These are phyloP conservation scores for Epithemia pelagica DNA, from an alignment of 108 stramenopile genomes.

Conservation along the genomic window DNA sequence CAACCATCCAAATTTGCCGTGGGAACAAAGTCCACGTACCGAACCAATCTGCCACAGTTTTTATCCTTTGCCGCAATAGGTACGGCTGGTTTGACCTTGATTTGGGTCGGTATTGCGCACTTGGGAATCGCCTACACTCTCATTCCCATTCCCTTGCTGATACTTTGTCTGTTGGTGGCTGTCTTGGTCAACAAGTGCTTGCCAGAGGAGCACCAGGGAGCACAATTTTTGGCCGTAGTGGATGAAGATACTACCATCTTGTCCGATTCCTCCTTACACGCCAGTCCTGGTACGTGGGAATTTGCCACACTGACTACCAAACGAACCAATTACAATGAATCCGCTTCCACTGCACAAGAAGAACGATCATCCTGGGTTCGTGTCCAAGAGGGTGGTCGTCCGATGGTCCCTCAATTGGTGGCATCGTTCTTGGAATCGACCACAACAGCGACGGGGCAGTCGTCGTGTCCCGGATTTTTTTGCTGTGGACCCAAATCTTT, in stretches of 20 bases:
- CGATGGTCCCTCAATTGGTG: background rate
- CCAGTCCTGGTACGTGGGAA: background rate
- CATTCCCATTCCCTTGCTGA: background rate
- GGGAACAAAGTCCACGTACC: background rate
- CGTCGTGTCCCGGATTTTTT: too few relatives aligned
- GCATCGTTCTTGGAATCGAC: too few relatives aligned
- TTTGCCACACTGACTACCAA: too few relatives aligned
- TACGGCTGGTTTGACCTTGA: background rate
- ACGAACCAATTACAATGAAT: background rate
- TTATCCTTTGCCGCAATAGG: background rate
- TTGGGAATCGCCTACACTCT: background rate
- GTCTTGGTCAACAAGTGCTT: background rate
- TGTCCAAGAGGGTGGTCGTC: background rate
- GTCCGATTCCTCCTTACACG: too few relatives aligned
- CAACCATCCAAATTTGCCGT: background rate
- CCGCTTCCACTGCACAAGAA: background rate
- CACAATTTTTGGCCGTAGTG: background rate
- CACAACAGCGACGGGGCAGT: too few relatives aligned
- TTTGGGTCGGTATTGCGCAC: constrained; percentile 3
- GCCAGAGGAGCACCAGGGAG: constrained; percentile 2
- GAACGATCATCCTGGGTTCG: too few relatives aligned
- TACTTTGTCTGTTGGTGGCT: background rate
- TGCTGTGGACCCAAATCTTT: constrained; percentile 10
- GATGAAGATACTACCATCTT: background rate
- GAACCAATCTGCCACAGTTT: background rate